Base-by-base conservation (phyloP, 345 rosid genomes). In the Salix arbutifolia region DNA sequence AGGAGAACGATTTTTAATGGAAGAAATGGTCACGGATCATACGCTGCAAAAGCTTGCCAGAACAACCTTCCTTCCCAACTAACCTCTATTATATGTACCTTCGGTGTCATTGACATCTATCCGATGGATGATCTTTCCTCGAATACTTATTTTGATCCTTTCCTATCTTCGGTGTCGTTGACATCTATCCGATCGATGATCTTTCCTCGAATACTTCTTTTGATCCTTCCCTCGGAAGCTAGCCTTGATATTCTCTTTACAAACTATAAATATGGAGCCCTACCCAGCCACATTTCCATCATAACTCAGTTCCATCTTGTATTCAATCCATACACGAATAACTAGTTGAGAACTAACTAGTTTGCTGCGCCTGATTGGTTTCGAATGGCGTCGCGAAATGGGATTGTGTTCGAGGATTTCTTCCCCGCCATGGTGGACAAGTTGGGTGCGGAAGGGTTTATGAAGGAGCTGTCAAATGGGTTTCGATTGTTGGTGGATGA, bases 361-460 rank as follows among this genome's bases (percentile, higher is more conserved):
- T 10, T 40, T 40, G 12, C 44, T 10, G 12, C 12, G 3, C 44
- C 12, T 33, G 21, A 14, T 3, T 16, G 26, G 12, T 44, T 6
- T 16, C 67, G 3, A 35, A 86, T 84, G 90, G 86, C 60, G 6
- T 71, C 78, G 1, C 7, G 58, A 74, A 82, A 70, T 18, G 80
- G 76, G n/a, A 68, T 85, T 30, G 84, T 79, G 44, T 90, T 90
- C 28, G 91, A 90, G 52, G 91, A 88, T 72, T 83, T 70, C 42
- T 90, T 90, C 75, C 90, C 91, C 7, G 80, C 88, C 21, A 90
- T 90, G 93, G 83, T 87, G 65, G 89, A 85, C 76, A 83, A 74
- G 69, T 28, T 90, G 2, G 93, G 93, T 0, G 80, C 88, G 0
- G 88, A 87, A 0, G 93, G 93, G 62, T 83, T 90, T 62, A 90